Evolutionary conservation across 2,329 filamentous ascomycete genomes (phyloP).

Genomic region (Colletotrichum orbiculare): DNA sequence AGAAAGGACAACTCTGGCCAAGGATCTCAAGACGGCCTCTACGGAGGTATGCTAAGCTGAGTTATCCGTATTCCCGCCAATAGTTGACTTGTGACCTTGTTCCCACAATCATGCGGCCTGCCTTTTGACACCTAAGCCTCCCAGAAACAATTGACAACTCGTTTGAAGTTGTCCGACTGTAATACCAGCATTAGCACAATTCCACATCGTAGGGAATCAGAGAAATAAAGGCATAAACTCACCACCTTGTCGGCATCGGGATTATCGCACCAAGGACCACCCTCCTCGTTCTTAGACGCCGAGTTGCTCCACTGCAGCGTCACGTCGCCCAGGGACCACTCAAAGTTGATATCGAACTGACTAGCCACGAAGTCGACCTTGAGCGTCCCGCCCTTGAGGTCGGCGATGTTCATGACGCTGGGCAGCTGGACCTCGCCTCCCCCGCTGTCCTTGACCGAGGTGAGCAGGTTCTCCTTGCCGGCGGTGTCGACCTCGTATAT

Average conservation of each 20-base stretch:
- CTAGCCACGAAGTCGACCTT: background rate
- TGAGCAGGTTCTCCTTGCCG: background rate
- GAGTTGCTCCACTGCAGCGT: background rate
- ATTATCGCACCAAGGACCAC: conserved; percentile 2
- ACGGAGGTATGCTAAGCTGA: too few relatives aligned
- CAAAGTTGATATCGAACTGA: background rate
- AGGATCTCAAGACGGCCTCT: too few relatives aligned
- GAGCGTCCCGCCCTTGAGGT: background rate
- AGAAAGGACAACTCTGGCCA: too few relatives aligned
- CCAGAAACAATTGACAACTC: too few relatives aligned
- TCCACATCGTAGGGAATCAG: too few relatives aligned
- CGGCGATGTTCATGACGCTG: background rate
- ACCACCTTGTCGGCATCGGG: background rate
- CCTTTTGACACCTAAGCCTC: too few relatives aligned
- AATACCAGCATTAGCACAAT: too few relatives aligned
- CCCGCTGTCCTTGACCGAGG: conserved; percentile 41
- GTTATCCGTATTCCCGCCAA: too few relatives aligned
- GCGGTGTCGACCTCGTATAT: background rate
- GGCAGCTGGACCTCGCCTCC: conserved; percentile 37
- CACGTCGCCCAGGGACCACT: background rate
- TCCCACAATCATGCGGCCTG: too few relatives aligned
- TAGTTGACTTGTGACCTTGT: too few relatives aligned
- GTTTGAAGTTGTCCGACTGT: too few relatives aligned
- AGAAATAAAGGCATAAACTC: too few relatives aligned
- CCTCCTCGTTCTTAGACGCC: background rate